A percentile compares a stretch with the other conserved stretches of the same genome.
Evolutionary conservation across 2,329 filamentous ascomycete species (phyloP).

Genomic region (Hypoxylon sp.): DNA sequence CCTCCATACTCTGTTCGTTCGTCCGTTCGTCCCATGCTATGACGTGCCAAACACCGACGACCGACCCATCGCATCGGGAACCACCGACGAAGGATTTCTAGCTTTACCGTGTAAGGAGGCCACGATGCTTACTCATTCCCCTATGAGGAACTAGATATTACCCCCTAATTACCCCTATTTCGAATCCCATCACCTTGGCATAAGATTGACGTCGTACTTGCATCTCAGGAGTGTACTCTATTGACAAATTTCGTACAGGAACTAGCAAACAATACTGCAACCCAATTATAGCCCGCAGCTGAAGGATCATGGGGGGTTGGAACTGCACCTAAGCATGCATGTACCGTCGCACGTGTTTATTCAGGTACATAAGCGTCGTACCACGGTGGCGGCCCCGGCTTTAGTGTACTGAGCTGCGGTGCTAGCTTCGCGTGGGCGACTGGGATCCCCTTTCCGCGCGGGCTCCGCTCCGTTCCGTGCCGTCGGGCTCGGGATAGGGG

Average conservation of each 20-base stretch:
- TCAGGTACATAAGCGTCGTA: conserved; percentile 20
- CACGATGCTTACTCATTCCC: neutral
- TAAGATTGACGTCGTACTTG: conserved; percentile 27
- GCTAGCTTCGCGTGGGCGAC: conserved; percentile 28
- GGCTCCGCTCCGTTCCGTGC: conserved; percentile 31
- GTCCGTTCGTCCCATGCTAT: conserved; percentile 7
- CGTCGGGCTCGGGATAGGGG: conserved; percentile 17
- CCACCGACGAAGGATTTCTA: neutral
- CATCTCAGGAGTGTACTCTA: conserved; percentile 7
- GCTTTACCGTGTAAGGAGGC: neutral
- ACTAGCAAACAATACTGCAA: conserved; percentile 18
- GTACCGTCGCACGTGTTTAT: conserved; percentile 34
- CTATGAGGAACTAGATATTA: conserved; percentile 1
- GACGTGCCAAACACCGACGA: conserved; percentile 25
- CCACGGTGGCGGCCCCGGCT: conserved; percentile 25
- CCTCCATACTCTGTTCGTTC: neutral
- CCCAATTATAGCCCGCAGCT: conserved; percentile 36
- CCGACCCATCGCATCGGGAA: conserved; percentile 19
- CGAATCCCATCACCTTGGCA: conserved; percentile 25
- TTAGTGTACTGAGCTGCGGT: conserved; percentile 9
- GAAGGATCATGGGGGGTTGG: conserved; percentile 18
- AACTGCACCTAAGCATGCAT: conserved; percentile 32
- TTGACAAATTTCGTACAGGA: conserved; percentile 2
- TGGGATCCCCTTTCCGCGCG: conserved; percentile 23
- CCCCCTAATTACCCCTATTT: conserved; percentile 3